Base-by-base conservation (phyloP, 2,329 filamentous ascomycete genomes). In the Chrysoporthe austroafricana region DNA sequence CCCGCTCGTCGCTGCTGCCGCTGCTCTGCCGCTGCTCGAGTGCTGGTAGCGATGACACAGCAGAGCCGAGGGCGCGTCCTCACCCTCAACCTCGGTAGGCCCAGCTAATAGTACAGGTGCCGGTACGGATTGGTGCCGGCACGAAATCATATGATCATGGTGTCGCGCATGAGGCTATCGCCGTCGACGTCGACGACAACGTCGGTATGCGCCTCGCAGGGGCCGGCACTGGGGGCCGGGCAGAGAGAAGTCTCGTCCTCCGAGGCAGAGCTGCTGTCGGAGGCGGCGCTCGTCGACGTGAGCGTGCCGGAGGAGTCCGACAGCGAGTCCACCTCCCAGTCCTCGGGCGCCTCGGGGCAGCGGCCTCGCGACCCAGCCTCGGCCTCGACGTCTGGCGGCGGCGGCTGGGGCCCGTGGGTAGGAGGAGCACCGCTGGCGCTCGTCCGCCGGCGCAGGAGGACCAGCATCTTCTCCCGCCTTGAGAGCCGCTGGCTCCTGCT, bases 151-250 rank as follows among this genome's bases (percentile, higher is more conserved):
- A 26, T 26, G 26, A 26, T 21, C 16, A 13, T 11, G 32, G 36
- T 36, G 16, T 67, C 62, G 7, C 1, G 43, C 56, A 67, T 67
- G 56, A 43, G 7, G n/a, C 63, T 36, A 16, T 65, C 66, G 11
- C 62, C 62, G 21, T 65, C 62, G 2, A 42, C 14, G n/a, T 64
- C 60, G 3, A 56, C 42, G 36, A 39, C 32, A 32, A 42, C 1
- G 34, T 16, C 39, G 36, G 36, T 39, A 39, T 5, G 36, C 36
- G 36, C 36, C 36, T 39, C 36, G 9, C 36, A 39, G 36, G 36
- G 36, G 5, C 42, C 42, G 7, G 18, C 14, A 13, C 13, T 1
- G 11, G 44, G 44, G 44, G 6, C 26, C 14, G 14, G 8, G 16
- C 8, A 18, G 52, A 14, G 32, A 36, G 52, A 6, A 0, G n/a